Percentiles rank a stretch among this genome's conserved stretches.
Evolutionary conservation across 352 stramenopile species (phyloP).

Genomic region (Globisporangium uncinulatum): DNA sequence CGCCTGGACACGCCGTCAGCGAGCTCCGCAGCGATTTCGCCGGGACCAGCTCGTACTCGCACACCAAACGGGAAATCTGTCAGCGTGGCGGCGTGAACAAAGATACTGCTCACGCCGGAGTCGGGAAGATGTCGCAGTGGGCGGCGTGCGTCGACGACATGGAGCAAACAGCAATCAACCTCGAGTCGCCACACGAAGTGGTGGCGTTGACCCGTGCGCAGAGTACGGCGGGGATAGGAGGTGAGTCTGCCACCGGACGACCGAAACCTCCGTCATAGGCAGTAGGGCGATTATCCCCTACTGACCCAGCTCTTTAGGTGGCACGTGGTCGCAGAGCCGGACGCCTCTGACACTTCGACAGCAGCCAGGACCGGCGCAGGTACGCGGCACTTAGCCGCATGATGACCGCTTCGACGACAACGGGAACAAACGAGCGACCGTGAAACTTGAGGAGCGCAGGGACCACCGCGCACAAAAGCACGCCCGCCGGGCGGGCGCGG

Average conservation of each 20-base stretch:
- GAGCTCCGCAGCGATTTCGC: not conserved
- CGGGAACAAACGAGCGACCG: not conserved
- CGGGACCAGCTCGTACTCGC: too few relatives aligned
- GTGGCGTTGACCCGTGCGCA: constrained; percentile 11
- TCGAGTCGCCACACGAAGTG: not conserved
- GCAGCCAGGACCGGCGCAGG: not conserved
- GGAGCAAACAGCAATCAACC: constrained; percentile 14
- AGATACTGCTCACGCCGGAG: not conserved
- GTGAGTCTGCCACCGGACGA: not conserved
- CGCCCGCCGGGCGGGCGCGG: too few relatives aligned
- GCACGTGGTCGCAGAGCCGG: too few relatives aligned
- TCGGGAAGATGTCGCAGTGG: not conserved
- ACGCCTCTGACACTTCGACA: too few relatives aligned
- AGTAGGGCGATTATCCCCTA: not conserved
- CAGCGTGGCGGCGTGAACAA: not conserved
- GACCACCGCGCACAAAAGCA: too few relatives aligned
- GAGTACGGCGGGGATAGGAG: not conserved
- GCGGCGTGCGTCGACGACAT: constrained; percentile 7
- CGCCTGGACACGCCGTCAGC: not conserved
- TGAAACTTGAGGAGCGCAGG: too few relatives aligned
- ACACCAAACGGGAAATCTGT: not conserved
- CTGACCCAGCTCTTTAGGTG: not conserved
- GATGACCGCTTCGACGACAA: not conserved
- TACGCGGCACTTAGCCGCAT: too few relatives aligned
- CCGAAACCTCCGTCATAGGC: not conserved